phyloP scores from a whole-genome alignment of 768 basidiomycete genomes.

The Hypholoma sublateritium region DNA sequence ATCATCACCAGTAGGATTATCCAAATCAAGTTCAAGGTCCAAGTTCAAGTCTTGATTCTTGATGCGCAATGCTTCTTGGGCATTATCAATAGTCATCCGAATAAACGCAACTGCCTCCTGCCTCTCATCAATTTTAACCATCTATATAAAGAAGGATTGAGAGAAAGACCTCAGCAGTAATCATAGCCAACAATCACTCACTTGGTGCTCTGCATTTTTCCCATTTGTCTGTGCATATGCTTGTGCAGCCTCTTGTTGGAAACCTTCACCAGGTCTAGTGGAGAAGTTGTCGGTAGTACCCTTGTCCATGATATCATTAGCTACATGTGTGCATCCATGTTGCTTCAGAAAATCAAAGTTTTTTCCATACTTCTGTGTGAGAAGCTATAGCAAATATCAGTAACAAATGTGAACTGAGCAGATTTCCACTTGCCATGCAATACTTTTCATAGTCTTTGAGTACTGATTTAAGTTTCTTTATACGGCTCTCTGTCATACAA shows the following conservation, averaged over 20 bases:
- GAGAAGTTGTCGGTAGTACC: conserved; percentile 27
- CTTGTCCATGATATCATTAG: conserved; percentile 24
- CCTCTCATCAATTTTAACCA: conserved; percentile 24
- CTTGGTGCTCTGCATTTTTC: conserved; percentile 23
- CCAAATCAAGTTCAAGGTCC: background rate
- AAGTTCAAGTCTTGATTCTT: too few relatives aligned
- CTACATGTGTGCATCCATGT: conserved; percentile 23
- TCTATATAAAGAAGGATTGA: conserved; percentile 11
- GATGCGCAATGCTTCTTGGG: conserved; percentile 6
- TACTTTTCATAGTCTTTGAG: conserved; percentile 17
- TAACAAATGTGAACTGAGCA: background rate
- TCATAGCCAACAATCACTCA: background rate
- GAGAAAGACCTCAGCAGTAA: background rate
- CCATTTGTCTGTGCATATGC: conserved; percentile 28
- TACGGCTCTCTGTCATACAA: conserved; percentile 24
- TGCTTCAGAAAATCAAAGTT: conserved; percentile 31
- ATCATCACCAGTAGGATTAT: background rate
- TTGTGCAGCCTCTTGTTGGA: conserved; percentile 28
- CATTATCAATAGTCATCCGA: conserved; percentile 21
- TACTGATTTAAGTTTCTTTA: conserved; percentile 15
- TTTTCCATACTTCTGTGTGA: conserved; percentile 21
- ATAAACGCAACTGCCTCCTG: conserved; percentile 28
- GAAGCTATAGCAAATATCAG: conserved; percentile 10
- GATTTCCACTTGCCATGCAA: background rate
- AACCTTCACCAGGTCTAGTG: conserved; percentile 29